Evolutionary conservation across 1,284 basidiomycete genomes (phyloP), one percentile per base, ranked within the genome.

Genomic region (Anthracocystis walkeri): DNA sequence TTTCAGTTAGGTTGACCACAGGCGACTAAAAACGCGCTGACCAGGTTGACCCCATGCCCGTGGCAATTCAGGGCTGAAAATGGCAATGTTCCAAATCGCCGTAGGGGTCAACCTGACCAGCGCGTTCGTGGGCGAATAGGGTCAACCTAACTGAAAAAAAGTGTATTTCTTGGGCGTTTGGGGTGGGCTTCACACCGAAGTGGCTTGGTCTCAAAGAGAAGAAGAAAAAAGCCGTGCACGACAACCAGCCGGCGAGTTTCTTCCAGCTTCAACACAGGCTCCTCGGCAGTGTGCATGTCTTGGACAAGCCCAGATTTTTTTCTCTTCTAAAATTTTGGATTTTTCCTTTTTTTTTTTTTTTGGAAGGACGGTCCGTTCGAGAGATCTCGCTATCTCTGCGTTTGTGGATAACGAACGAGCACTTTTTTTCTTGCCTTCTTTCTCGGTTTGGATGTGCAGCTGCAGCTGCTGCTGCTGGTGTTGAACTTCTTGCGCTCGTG

Each of bases 351-450:
- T 27, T 56, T 55, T 40, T 21, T 25, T 56, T 44, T 51, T 27
- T n/a, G 58, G 38, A 45, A 49, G 49, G 25, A 56, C 16, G 61
- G 60, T 38, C 48, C 46, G 54, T 56, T 51, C 49, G 50, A 31
- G 49, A 71, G 68, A 71, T 71, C 68, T 70, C 53, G 58, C 54
- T 70, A 64, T 70, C 61, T 70, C 14, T 60, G 27, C 7, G 5
- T 29, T 4, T 8, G 8, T 49, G 25, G 41, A 14, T 35, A 56
- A 46, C 53, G 42, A 21, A 33, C 16, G 49, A 54, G 25, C 60
- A 41, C n/a, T 16, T 21, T 63, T 52, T 10, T 29, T 54, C 31
- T 53, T 51, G 38, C 14, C 21, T 38, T 42, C 21, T 16, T 29
- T 52, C 55, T 29, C 40, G 48, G n/a, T 29, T 25, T 29, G 29